Conservation (phyloP, 2,329 filamentous ascomycete genomes). For the Penicillium crustosum region DNA sequence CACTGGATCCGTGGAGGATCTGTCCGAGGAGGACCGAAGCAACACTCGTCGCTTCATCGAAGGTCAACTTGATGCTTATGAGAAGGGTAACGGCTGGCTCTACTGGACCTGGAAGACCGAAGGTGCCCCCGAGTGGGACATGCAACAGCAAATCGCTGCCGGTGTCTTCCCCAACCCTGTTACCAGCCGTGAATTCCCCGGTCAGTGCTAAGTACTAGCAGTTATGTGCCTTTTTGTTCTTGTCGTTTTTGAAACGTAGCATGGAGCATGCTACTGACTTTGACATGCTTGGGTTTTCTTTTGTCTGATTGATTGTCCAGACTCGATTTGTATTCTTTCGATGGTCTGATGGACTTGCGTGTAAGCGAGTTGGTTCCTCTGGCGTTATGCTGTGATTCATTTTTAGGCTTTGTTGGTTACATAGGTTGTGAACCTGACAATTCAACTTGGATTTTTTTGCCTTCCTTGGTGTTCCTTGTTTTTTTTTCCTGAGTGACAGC, state of each 20-base stretch:
- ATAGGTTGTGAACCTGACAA: not conserved
- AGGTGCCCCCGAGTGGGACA: slow-evolving; percentile 50
- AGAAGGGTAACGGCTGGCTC: slow-evolving; percentile 46
- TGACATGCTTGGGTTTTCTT: not conserved
- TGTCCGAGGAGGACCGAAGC: slow-evolving; percentile 38
- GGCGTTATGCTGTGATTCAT: not conserved
- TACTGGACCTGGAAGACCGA: slow-evolving; percentile 55
- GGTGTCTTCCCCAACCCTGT: slow-evolving; percentile 52
- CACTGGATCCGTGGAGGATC: slow-evolving; percentile 48
- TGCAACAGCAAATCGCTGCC: slow-evolving; percentile 44
- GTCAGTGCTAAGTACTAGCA: slow-evolving; percentile 28
- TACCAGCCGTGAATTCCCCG: slow-evolving; percentile 34
- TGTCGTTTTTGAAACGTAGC: not conserved
- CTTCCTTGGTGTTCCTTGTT: not conserved
- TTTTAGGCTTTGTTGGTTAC: not conserved
- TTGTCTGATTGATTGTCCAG: not conserved
- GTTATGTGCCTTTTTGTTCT: not conserved
- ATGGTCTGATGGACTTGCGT: slow-evolving; percentile 3
- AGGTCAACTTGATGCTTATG: slow-evolving; percentile 48
- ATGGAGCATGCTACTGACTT: not conserved
- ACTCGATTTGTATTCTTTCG: not conserved
- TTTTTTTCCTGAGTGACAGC: not conserved
- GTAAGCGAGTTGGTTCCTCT: not conserved
- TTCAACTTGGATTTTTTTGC: not conserved
- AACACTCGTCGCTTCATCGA: slow-evolving; percentile 47